Evolutionary conservation across 495 filamentous ascomycete species (phyloP).

Genomic region (Talaromyces adpressus): DNA sequence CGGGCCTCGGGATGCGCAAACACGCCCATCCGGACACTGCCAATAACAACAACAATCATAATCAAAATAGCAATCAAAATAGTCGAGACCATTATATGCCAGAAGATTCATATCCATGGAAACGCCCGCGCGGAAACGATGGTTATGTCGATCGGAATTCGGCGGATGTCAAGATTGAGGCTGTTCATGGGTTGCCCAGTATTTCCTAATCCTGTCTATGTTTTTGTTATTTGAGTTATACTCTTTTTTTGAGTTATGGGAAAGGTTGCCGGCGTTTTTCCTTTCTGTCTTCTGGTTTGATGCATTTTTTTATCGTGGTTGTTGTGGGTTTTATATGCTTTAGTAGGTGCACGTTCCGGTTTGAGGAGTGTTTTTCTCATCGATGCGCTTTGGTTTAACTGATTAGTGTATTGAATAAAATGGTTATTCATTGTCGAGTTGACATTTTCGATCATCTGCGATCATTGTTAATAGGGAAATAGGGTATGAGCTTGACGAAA

Average conservation of each 20-base stretch:
- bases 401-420: too few relatives aligned
- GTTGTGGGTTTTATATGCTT: neutral
- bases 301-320: neutral
- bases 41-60: neutral
- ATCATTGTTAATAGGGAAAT: too few relatives aligned
- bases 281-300: neutral
- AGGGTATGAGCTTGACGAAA: too few relatives aligned
- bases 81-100: neutral
- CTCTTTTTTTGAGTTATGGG: neutral
- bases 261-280: neutral
- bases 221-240: neutral
- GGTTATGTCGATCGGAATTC: neutral
- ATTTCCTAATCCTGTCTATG: neutral
- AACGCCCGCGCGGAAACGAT: neutral
- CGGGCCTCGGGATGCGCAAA: slow-evolving; percentile 41
- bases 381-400: too few relatives aligned
- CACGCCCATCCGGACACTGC: slow-evolving; percentile 26
- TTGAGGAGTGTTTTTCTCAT: too few relatives aligned
- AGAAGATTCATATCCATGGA: neutral
- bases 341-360: too few relatives aligned
- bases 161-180: neutral
- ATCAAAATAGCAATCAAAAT: neutral
- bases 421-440: too few relatives aligned
- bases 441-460: too few relatives aligned
- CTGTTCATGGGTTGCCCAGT: neutral